Base-by-base conservation (phyloP, 305 asterid species). In the Nicotiana rustica region DNA sequence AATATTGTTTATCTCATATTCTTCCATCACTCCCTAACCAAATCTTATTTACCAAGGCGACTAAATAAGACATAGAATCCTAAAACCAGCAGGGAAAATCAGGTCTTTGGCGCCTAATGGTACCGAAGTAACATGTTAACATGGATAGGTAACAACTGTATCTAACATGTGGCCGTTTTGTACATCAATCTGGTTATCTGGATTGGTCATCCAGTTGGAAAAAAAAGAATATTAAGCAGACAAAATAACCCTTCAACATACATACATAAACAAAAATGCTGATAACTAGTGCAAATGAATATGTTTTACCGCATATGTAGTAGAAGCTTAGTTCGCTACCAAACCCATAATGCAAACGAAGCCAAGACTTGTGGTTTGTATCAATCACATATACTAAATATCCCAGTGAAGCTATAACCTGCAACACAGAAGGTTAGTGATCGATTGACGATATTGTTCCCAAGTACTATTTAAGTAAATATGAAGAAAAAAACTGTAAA, bases 311-410 rank as follows among this genome's bases (percentile, higher is more conserved):
- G 67, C 93, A 94, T 80, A 96, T 89, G 85, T 96, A 96, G 90
- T 93, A 94, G 92, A 96, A 96, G 85, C 98, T 88, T 61, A 92
- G 81, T 71, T 81, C 94, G 68, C 91, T 86, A 10, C 93, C 97
- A 77, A 96, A 91, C 56, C 92, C 96, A 96, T 96, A 96, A 64
- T 92, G 82, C 38, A 81, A 86, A 65, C 91, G 97, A 76, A 96
- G 92, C 97, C 97, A 92, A 83, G 56, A 91, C 82, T 91, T 87
- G 86, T 96, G 92, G 82, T 85, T 89, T 57, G 88, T 83, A 78
- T 96, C 99, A 87, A 88, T 87, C 79, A 90, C 87, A 91, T 87
- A 93, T 81, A 90, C 92, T 89, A 91, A 61, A 81, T 92, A 96
- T 69, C 96, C 90, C 87, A 96, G 71, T 82, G 88, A 84, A 82